Conservation (phyloP, 1,139 yeast genomes). For the Saccharomyces pastorianus region DNA sequence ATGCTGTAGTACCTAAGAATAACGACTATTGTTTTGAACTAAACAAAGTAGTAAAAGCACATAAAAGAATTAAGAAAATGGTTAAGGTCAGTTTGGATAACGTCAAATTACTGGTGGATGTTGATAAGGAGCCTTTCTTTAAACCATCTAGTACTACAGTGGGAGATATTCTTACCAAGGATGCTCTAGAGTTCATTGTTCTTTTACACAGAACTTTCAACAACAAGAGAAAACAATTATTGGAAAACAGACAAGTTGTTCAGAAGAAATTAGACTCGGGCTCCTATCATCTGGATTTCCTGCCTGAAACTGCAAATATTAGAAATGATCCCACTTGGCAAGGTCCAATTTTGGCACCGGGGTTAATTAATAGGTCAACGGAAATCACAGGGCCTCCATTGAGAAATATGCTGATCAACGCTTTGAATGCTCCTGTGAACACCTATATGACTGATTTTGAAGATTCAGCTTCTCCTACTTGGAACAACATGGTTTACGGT, state of each 20-base stretch:
- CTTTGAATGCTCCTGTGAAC: slow-evolving; percentile 79
- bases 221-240: slow-evolving; percentile 46
- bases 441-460: slow-evolving; percentile 95
- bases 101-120: slow-evolving; percentile 57
- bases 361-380: slow-evolving; percentile 59
- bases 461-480: slow-evolving; percentile 92
- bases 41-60: background rate
- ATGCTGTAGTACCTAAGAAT: background rate
- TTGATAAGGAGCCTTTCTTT: slow-evolving; percentile 52
- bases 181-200: slow-evolving; percentile 63
- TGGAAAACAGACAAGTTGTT: slow-evolving; percentile 51
- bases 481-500: slow-evolving; percentile 81
- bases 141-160: slow-evolving; percentile 46
- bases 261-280: slow-evolving; percentile 58
- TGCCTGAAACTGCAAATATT: slow-evolving; percentile 57
- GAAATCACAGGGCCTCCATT: slow-evolving; percentile 90
- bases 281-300: slow-evolving; percentile 45
- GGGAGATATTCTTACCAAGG: slow-evolving; percentile 40
- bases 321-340: slow-evolving; percentile 70
- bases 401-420: slow-evolving; percentile 89
- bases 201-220: slow-evolving; percentile 67
- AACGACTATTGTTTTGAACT: background rate
- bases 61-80: slow-evolving; percentile 12
- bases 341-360: slow-evolving; percentile 60
- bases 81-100: slow-evolving; percentile 40